phyloP scores from a whole-genome alignment of 2,329 filamentous ascomycete genomes.

The Fusarium compactum region DNA sequence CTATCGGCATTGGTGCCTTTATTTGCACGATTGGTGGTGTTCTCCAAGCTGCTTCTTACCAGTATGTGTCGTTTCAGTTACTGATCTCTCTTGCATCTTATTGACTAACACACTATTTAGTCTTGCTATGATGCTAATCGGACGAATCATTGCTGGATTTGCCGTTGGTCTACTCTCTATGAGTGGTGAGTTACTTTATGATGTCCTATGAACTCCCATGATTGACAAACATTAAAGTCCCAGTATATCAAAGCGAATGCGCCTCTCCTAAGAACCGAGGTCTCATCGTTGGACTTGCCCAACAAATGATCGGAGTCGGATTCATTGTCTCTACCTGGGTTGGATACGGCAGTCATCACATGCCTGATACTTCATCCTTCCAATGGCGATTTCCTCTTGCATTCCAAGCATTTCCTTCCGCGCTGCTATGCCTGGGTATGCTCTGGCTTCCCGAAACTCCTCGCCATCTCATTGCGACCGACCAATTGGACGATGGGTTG shows the following conservation, averaged over 20 bases:
- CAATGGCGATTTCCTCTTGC: constrained; percentile 50
- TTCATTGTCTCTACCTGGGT: constrained; percentile 64
- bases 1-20: constrained; percentile 64
- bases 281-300: constrained; percentile 65
- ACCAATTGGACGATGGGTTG: constrained; percentile 56
- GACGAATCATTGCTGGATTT: constrained; percentile 44
- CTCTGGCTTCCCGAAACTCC: constrained; percentile 46
- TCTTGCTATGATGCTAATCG: constrained; percentile 44
- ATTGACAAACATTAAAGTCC: constrained; percentile 53
- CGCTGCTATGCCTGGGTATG: constrained; percentile 40
- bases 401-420: constrained; percentile 42
- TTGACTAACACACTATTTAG: constrained; percentile 57
- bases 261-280: constrained; percentile 43
- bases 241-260: constrained; percentile 45
- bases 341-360: constrained; percentile 49
- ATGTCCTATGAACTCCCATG: constrained; percentile 53
- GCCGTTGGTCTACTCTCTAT: constrained; percentile 53
- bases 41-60: constrained; percentile 63
- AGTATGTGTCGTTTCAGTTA: constrained; percentile 23
- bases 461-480: constrained; percentile 50
- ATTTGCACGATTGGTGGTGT: constrained; percentile 65
- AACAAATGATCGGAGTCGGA: constrained; percentile 67
- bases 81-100: constrained; percentile 55
- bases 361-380: constrained; percentile 47
- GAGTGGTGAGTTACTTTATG: constrained; percentile 48